A percentile compares a stretch with the other conserved stretches of the same genome.
These are phyloP conservation scores for Angomonas deanei DNA, from an alignment of 208 protist genomes.

Conservation along the genomic window DNA sequence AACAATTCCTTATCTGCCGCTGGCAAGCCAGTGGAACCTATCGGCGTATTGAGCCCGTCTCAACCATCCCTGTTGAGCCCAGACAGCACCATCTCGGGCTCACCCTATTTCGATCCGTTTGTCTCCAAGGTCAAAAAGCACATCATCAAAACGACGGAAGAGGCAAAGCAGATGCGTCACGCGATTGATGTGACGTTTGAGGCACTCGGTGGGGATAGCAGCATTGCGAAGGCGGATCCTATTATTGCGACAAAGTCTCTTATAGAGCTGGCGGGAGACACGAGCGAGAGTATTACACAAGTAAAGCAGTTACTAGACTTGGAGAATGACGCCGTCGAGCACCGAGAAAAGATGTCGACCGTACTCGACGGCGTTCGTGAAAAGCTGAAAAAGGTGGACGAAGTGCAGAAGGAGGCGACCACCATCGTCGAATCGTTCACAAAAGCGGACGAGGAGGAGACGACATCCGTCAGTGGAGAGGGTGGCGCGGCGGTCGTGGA, in stretches of 20 bases:
- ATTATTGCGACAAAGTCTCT: conserved; percentile 3
- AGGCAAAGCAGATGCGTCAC: conserved; percentile 2
- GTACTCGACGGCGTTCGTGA: conserved; percentile 1
- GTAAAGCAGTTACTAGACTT: conserved; percentile 4
- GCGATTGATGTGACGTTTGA: conserved; percentile 1
- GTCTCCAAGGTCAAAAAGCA: not conserved
- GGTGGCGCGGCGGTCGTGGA: not conserved
- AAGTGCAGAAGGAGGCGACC: conserved; percentile 10
- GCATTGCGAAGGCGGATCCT: not conserved
- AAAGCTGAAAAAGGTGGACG: conserved; percentile 6
- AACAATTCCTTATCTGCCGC: not conserved
- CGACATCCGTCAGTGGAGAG: conserved; percentile 1
- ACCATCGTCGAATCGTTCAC: conserved; percentile 5
- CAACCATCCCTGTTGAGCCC: not conserved
- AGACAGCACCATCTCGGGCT: not conserved
- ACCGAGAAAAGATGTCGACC: not conserved
- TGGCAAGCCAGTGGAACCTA: not conserved
- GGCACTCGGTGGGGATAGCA: not conserved
- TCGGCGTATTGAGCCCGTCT: not conserved
- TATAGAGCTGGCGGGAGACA: not conserved
- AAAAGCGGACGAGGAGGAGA: conserved; percentile 1
- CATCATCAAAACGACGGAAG: conserved; percentile 4
- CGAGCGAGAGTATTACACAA: conserved; percentile 6
- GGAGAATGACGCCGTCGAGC: not conserved
- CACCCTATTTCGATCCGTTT: not conserved